Base-by-base conservation (phyloP, 2,329 filamentous ascomycete genomes). In the Penicillium sp. region DNA sequence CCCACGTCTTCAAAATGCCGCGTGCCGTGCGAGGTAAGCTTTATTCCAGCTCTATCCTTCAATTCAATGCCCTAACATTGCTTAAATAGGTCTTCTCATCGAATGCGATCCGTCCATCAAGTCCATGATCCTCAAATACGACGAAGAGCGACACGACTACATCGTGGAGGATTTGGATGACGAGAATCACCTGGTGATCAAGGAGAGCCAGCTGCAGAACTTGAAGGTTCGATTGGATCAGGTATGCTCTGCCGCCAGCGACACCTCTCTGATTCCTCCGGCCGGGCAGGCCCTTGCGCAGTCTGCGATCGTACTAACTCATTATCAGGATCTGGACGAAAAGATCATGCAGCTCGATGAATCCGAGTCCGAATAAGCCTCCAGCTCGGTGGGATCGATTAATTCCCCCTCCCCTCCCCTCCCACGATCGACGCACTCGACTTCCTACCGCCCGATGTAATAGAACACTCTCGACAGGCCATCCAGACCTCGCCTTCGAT, bases 21-120 rank as follows among this genome's bases (percentile, higher is more conserved):
- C 73, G 74, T 54, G 74, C 74, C 6, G 70, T 76, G 19, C 67
- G 71, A 71, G 74, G 74, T 75, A 58, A 26, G n/a, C 13, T 16
- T 21, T 21, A 13, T 31, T 8, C 13, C 1, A 37, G 26, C 23
- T 18, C 21, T 5, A 24, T 26, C 23, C 21, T 7, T 18, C 23
- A 24, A 1, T 13, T 21, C 11, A 1, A 4, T 16, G 1, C 13
- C 16, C 52, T 51, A 13, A 55, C n/a, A 5, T n/a, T 5, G 5
- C 16, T 19, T 4, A 3, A 11, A 24, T 58, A 79, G 77, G 77
- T 50, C 72, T 79, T 36, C 68, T 79, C 11, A 72, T 79, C 54
- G 75, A 79, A 65, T 79, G 77, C 65, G 77, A 79, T 58, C 77
- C 77, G 3, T 79, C 77, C 36, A 77, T 79, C 61, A 79, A 79